Conservation (phyloP, 345 rosid species). For the Geranium rotundifolium region DNA sequence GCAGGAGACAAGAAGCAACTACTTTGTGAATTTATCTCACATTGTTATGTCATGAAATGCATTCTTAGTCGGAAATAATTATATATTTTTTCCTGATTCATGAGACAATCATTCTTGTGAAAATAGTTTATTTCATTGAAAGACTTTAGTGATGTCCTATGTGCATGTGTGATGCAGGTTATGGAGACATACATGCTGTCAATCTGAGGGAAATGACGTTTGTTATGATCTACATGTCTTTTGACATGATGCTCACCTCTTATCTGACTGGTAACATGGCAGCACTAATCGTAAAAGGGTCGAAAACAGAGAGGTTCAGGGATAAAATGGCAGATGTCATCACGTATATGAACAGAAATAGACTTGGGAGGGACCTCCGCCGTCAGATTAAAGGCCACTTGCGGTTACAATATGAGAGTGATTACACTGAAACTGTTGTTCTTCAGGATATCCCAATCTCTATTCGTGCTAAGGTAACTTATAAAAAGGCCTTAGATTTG, state of each 20-base stretch:
- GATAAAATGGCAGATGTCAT: slow-evolving; percentile 68
- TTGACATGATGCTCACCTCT: slow-evolving; percentile 85
- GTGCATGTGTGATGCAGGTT: slow-evolving; percentile 38
- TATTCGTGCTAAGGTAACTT: slow-evolving; percentile 55
- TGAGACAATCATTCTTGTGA: background rate
- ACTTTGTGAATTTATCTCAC: background rate
- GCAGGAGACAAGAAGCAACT: background rate
- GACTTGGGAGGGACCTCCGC: slow-evolving; percentile 43
- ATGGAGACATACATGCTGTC: slow-evolving; percentile 87
- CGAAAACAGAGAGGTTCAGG: slow-evolving; percentile 67
- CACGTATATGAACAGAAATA: slow-evolving; percentile 57
- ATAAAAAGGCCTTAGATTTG: background rate
- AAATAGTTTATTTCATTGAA: background rate
- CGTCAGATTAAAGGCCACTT: slow-evolving; percentile 59
- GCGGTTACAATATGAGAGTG: slow-evolving; percentile 45
- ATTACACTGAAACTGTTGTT: slow-evolving; percentile 43
- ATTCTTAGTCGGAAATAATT: background rate
- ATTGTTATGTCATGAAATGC: background rate
- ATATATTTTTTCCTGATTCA: too few species aligned
- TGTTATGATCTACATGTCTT: slow-evolving; percentile 66
- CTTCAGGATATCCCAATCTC: slow-evolving; percentile 80
- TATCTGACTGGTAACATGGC: slow-evolving; percentile 90
- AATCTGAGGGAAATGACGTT: slow-evolving; percentile 83
- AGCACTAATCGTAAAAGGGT: slow-evolving; percentile 83
- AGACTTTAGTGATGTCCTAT: background rate